A percentile compares a stretch with the other conserved stretches of the same genome.
Conservation (phyloP, 2,329 filamentous ascomycete genomes). For the Paecilomyces fulvus region DNA sequence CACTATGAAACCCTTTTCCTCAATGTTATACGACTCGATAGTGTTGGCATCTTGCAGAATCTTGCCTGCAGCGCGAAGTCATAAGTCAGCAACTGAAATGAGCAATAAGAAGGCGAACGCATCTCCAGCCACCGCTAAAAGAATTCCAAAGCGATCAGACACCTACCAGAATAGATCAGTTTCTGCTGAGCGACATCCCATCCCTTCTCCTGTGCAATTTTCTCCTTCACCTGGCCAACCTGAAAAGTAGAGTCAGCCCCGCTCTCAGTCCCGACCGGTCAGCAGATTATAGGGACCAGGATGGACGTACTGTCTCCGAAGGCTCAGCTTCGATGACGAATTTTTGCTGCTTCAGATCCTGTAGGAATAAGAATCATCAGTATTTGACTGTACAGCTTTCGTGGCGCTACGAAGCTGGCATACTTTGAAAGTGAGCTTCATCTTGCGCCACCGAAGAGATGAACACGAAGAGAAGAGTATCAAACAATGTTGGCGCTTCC, state of each 20-base stretch:
- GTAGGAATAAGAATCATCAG: constrained; percentile 14
- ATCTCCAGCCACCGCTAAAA: background rate
- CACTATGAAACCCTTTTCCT: constrained; percentile 98
- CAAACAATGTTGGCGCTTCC: background rate
- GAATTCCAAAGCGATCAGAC: background rate
- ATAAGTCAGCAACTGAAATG: constrained; percentile 8
- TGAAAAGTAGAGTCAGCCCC: constrained; percentile 37
- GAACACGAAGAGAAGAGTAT: constrained; percentile 12
- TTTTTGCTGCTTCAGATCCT: constrained; percentile 99
- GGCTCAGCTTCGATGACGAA: constrained; percentile 94
- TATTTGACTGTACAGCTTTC: constrained; percentile 9
- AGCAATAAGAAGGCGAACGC: background rate
- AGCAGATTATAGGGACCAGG: constrained; percentile 2
- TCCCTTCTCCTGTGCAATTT: constrained; percentile 84
- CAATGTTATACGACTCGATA: constrained; percentile 93
- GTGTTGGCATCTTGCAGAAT: constrained; percentile 97
- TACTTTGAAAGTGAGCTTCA: constrained; percentile 68
- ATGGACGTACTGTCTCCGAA: constrained; percentile 67
- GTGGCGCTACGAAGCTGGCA: constrained; percentile 14
- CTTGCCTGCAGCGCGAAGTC: constrained; percentile 58
- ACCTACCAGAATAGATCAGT: constrained; percentile 92
- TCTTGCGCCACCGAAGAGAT: constrained; percentile 35
- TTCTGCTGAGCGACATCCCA: constrained; percentile 89
- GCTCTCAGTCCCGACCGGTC: constrained; percentile 15
- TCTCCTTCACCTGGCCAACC: constrained; percentile 87